Percentiles rank a stretch among this genome's conserved stretches.
Evolutionary conservation across 768 basidiomycete genomes (phyloP).

Genomic region (Lentinula detonsa): DNA sequence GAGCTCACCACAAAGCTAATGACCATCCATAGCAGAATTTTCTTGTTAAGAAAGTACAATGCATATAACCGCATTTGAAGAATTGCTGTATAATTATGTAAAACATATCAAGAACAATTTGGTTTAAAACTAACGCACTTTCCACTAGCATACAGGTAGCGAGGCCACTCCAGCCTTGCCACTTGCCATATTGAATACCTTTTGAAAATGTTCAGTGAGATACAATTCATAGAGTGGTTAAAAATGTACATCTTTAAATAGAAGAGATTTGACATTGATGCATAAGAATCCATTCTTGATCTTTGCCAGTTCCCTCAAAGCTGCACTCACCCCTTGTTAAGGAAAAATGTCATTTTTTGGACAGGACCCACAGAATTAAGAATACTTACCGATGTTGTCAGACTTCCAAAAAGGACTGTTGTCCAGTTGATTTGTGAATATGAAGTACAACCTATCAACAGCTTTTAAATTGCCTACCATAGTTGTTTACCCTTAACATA

Average conservation of each 20-base stretch:
- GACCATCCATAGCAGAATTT: slow-evolving; percentile 40
- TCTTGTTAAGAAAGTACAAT: slow-evolving; percentile 48
- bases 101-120: neutral
- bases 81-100: slow-evolving; percentile 31
- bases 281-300: neutral
- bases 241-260: neutral
- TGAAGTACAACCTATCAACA: too few relatives aligned
- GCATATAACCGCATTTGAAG: slow-evolving; percentile 62
- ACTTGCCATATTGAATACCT: slow-evolving; percentile 43
- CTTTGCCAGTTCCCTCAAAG: too few relatives aligned
- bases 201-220: neutral
- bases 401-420: neutral
- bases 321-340: neutral
- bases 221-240: too few relatives aligned
- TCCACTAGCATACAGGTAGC: slow-evolving; percentile 48
- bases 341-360: neutral
- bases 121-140: slow-evolving; percentile 25
- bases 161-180: slow-evolving; percentile 59
- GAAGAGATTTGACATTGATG: too few relatives aligned
- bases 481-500: slow-evolving; percentile 42
- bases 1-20: slow-evolving; percentile 32
- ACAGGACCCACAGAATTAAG: neutral
- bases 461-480: slow-evolving; percentile 26
- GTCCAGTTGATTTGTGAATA: neutral
- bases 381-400: slow-evolving; percentile 25